Evolutionary conservation across 371 early-diverging fungal species (phyloP).

Genomic region (Mucor irregularis): DNA sequence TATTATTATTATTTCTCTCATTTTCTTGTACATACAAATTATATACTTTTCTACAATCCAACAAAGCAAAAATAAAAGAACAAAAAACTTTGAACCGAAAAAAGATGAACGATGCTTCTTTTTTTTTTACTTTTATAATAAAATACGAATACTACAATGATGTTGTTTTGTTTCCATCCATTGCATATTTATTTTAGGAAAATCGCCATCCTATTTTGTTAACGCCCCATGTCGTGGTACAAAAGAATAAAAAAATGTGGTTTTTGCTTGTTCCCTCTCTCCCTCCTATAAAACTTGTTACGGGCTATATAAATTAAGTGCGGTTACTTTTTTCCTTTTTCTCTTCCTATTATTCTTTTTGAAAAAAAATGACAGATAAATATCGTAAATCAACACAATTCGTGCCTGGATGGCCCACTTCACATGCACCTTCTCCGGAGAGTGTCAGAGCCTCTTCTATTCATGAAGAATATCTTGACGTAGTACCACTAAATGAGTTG

Average conservation of each 20-base stretch:
- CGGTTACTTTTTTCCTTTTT: background rate
- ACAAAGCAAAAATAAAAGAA: no score
- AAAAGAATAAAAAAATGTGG: background rate
- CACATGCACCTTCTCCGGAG: constrained; percentile 2
- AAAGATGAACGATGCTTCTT: no score
- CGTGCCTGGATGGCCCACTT: constrained; percentile 5
- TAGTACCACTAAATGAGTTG: constrained; percentile 16
- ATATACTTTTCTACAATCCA: background rate
- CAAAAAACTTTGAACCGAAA: no score
- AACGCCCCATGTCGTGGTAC: constrained; percentile 12
- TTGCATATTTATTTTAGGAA: background rate
- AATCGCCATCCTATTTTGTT: background rate
- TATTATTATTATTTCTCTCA: background rate
- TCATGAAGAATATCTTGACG: constrained; percentile 6
- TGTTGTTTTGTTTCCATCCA: background rate
- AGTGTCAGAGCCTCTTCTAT: background rate
- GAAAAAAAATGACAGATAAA: constrained; percentile 1
- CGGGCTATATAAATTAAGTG: background rate
- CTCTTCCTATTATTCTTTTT: background rate
- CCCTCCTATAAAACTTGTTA: background rate
- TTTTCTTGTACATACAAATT: background rate
- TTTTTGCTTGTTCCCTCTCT: background rate
- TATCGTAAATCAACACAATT: constrained; percentile 3
- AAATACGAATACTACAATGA: no score
- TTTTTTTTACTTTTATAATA: no score